These are phyloP conservation scores for Euphrasia arctica DNA, from an alignment of 305 asterid genomes.

Conservation along the genomic window DNA sequence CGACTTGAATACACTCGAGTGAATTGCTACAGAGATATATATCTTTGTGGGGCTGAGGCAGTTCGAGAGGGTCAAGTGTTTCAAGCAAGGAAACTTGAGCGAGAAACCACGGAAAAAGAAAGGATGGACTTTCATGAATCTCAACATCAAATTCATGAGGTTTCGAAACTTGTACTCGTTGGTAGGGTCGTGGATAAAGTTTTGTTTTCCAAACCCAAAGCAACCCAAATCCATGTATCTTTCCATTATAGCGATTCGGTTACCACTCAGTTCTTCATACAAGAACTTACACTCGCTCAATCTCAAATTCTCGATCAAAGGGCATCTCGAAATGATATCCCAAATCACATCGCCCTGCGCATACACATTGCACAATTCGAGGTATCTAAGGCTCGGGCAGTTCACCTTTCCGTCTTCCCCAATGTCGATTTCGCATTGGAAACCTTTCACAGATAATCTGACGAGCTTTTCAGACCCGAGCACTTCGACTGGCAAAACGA, in stretches of 20 bases:
- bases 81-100: constrained; percentile 24
- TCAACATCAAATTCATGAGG: background rate
- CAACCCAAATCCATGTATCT: background rate
- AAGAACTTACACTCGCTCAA: background rate
- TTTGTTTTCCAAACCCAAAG: background rate
- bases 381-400: background rate
- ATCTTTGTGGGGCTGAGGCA: background rate
- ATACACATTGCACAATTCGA: background rate
- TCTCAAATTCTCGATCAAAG: background rate
- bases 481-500: background rate
- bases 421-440: background rate
- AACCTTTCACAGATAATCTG: background rate
- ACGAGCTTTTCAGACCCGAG: background rate
- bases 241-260: background rate
- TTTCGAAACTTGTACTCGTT: background rate
- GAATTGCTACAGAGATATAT: constrained; percentile 10
- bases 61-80: constrained; percentile 3
- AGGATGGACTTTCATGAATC: background rate
- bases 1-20: background rate
- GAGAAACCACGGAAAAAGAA: background rate
- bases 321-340: constrained; percentile 1
- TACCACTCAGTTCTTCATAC: too few relatives aligned
- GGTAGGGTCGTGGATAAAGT: background rate
- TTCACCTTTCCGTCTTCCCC: background rate
- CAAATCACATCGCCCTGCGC: background rate